These are phyloP conservation scores for Cercophora newfieldiana DNA, from an alignment of 495 filamentous ascomycete genomes.

Conservation along the genomic window DNA sequence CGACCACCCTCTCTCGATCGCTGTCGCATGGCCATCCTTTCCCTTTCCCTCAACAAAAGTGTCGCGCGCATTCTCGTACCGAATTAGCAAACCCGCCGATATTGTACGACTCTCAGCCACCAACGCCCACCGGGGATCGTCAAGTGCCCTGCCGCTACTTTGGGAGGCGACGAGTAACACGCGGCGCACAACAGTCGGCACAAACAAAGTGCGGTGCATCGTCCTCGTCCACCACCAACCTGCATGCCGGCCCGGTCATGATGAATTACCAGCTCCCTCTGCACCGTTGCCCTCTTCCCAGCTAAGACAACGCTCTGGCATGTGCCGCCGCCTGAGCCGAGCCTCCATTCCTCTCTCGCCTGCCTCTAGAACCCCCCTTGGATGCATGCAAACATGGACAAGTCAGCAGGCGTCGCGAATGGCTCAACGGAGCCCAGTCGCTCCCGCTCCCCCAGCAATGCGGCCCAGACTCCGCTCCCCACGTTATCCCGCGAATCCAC, in stretches of 20 bases:
- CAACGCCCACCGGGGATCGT: background rate
- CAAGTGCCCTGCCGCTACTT: background rate
- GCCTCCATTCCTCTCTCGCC: constrained; percentile 23
- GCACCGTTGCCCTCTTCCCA: constrained; percentile 22
- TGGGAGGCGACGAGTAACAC: constrained; percentile 1
- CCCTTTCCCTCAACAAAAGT: constrained; percentile 6
- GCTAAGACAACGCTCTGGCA: constrained; percentile 33
- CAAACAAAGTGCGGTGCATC: background rate
- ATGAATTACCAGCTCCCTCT: constrained; percentile 27
- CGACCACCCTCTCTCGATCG: constrained; percentile 14
- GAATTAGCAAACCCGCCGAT: background rate
- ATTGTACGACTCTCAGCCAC: constrained; percentile 1
- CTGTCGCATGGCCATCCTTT: constrained; percentile 12
- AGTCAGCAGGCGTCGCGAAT: constrained; percentile 29
- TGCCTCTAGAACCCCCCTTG: constrained; percentile 10
- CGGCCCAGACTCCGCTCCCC: constrained; percentile 19
- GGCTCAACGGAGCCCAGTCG: constrained; percentile 21
- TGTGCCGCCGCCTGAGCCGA: constrained; percentile 26
- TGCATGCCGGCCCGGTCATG: constrained; percentile 26
- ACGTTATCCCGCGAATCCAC: constrained; percentile 37
- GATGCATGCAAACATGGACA: constrained; percentile 39
- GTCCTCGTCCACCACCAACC: constrained; percentile 1
- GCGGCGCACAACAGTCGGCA: background rate
- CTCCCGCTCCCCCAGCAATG: constrained; percentile 16
- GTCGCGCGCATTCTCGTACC: constrained; percentile 1